Evolutionary conservation across 192 early-diverging fungal species (phyloP).

Genomic region (Fimicolochytrium jonesii): DNA sequence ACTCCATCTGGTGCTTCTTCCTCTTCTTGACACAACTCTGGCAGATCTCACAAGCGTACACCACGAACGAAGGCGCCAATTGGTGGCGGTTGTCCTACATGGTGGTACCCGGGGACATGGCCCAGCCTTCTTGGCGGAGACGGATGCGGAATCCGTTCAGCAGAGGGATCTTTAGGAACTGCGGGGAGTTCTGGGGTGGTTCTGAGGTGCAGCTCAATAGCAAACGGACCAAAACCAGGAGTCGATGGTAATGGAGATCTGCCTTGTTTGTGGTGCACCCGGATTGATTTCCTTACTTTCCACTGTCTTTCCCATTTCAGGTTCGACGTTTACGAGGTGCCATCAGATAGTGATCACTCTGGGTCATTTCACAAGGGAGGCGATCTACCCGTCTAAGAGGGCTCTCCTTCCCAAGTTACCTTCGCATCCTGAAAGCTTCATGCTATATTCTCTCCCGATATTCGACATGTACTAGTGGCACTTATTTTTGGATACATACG

Average conservation of each 20-base stretch:
- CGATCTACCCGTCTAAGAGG: no score
- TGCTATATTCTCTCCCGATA: no score
- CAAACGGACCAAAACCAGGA: neutral
- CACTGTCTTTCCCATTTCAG: neutral
- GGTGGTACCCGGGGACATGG: conserved; percentile 45
- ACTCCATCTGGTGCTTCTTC: conserved; percentile 79
- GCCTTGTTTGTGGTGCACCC: neutral
- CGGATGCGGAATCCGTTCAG: conserved; percentile 69
- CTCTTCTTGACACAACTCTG: conserved; percentile 69
- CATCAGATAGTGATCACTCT: no score
- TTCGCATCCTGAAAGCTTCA: no score
- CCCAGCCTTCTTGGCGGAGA: conserved; percentile 34
- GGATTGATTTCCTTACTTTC: neutral
- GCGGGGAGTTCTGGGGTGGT: conserved; percentile 71
- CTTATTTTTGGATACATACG: no score
- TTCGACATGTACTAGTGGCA: no score
- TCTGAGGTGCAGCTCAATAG: neutral
- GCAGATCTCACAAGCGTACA: conserved; percentile 73
- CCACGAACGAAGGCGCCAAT: conserved; percentile 90
- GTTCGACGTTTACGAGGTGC: neutral
- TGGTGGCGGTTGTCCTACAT: conserved; percentile 64
- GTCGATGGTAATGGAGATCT: neutral
- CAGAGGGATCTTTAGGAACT: conserved; percentile 75
- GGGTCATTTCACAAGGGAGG: no score
- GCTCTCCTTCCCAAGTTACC: no score